Percentiles rank a stretch among this genome's conserved stretches.
Conservation (phyloP, 306 rosid genomes). For the Aeschynomene evenia region DNA sequence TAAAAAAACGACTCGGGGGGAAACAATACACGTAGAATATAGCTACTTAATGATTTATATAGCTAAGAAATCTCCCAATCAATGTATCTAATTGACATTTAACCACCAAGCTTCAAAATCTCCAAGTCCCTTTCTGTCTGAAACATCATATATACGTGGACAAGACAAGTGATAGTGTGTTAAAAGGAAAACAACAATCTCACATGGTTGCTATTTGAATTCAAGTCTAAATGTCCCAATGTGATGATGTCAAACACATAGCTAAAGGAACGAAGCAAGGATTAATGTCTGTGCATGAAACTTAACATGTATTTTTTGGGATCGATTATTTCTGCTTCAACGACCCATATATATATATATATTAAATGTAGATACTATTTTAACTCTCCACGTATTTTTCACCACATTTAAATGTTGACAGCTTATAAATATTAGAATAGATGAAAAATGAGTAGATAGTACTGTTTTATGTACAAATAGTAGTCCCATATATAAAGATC, state of each 20-base stretch:
- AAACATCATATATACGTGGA: constrained; percentile 20
- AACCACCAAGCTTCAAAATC: background rate
- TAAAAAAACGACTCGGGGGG: background rate
- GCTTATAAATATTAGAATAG: too few species aligned
- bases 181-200: constrained; percentile 18
- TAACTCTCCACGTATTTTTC: too few species aligned
- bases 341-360: too few species aligned
- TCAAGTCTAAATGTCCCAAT: constrained; percentile 26
- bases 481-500: too few species aligned
- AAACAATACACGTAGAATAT: too few species aligned
- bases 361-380: too few species aligned
- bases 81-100: background rate
- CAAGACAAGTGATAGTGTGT: background rate
- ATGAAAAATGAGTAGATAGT: too few species aligned
- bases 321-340: background rate
- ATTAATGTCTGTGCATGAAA: background rate
- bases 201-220: constrained; percentile 33
- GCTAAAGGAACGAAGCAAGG: background rate
- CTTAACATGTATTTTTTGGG: background rate
- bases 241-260: constrained; percentile 1
- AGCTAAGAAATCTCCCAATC: background rate
- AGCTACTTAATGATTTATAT: too few species aligned
- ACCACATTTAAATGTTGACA: too few species aligned
- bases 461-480: too few species aligned
- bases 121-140: constrained; percentile 32